phyloP scores from a whole-genome alignment of 1,284 basidiomycete species.

The Chondrostereum purpureum region DNA sequence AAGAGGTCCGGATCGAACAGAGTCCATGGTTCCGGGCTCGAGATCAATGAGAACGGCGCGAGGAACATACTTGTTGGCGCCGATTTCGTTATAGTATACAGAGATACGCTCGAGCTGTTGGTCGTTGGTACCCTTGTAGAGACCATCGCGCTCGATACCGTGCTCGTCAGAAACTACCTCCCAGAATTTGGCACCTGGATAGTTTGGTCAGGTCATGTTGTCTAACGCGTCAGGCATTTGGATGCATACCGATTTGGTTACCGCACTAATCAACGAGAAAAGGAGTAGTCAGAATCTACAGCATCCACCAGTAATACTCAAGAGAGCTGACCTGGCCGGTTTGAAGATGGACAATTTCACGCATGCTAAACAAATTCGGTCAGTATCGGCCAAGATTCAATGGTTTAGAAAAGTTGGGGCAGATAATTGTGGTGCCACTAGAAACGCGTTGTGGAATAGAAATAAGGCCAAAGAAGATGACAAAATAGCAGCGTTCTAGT shows the following conservation, averaged over 20 bases:
- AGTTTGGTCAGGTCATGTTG: conserved; percentile 12
- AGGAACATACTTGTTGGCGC: conserved; percentile 92
- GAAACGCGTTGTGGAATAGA: conserved; percentile 7
- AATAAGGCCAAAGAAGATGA: conserved; percentile 23
- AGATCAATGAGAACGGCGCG: conserved; percentile 93
- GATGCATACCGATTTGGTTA: conserved; percentile 86
- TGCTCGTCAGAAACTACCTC: conserved; percentile 97
- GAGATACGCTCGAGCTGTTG: conserved; percentile 97
- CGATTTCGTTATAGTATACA: conserved; percentile 92
- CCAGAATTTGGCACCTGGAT: conserved; percentile 94
- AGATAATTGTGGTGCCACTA: conserved; percentile 2
- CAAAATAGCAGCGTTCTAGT: conserved; percentile 20
- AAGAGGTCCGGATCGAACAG: conserved; percentile 80
- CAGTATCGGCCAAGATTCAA: conserved; percentile 14
- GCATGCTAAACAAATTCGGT: conserved; percentile 58
- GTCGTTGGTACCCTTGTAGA: conserved; percentile 91
- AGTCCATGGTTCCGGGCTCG: conserved; percentile 97
- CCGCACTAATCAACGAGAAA: conserved; percentile 62
- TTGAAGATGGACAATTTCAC: conserved; percentile 96
- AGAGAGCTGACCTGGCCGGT: conserved; percentile 75
- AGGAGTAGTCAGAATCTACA: conserved; percentile 15
- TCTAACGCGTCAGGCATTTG: conserved; percentile 16
- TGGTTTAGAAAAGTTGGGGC: conserved; percentile 8
- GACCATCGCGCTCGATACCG: conserved; percentile 88
- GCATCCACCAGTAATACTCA: conserved; percentile 5